phyloP scores from a whole-genome alignment of 192 early-diverging fungal species.

The Coemansia sp. region DNA sequence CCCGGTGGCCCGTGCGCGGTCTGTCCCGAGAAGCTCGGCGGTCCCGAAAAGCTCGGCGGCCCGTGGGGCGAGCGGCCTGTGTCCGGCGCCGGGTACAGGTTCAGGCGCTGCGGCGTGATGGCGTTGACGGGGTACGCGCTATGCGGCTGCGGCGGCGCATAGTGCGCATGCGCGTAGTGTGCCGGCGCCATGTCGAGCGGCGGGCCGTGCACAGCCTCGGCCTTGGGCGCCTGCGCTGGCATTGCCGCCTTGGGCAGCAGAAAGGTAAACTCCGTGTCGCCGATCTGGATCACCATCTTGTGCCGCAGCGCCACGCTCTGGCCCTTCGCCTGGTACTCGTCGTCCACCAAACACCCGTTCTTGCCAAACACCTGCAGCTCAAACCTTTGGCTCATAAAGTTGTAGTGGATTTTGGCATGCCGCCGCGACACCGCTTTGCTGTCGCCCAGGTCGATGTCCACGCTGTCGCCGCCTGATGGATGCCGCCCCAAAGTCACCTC shows the following conservation, averaged over 20 bases:
- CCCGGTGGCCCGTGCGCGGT: constrained; percentile 5
- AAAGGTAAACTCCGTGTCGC: constrained; percentile 77
- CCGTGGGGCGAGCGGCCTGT: background rate
- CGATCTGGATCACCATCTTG: constrained; percentile 74
- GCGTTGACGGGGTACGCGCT: constrained; percentile 38
- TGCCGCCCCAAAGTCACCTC: constrained; percentile 77
- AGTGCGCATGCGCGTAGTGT: background rate
- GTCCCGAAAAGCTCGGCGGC: background rate
- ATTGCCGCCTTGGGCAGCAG: constrained; percentile 62
- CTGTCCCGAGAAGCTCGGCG: background rate
- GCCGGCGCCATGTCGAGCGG: constrained; percentile 7
- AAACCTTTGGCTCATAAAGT: constrained; percentile 75
- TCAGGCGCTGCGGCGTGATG: constrained; percentile 53
- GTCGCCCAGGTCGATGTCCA: constrained; percentile 85
- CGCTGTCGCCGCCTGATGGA: constrained; percentile 60
- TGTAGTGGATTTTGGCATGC: constrained; percentile 84
- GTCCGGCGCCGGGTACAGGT: constrained; percentile 24
- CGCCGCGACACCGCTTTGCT: constrained; percentile 83
- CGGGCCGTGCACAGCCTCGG: background rate
- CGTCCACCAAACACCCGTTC: constrained; percentile 88
- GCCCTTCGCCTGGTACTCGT: constrained; percentile 70
- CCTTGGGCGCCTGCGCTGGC: constrained; percentile 9
- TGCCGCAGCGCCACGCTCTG: constrained; percentile 60
- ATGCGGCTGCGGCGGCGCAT: constrained; percentile 10
- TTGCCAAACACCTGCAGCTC: constrained; percentile 86